Conservation (phyloP, 2,329 filamentous ascomycete genomes). For the Beauveria pseudobassiana region DNA sequence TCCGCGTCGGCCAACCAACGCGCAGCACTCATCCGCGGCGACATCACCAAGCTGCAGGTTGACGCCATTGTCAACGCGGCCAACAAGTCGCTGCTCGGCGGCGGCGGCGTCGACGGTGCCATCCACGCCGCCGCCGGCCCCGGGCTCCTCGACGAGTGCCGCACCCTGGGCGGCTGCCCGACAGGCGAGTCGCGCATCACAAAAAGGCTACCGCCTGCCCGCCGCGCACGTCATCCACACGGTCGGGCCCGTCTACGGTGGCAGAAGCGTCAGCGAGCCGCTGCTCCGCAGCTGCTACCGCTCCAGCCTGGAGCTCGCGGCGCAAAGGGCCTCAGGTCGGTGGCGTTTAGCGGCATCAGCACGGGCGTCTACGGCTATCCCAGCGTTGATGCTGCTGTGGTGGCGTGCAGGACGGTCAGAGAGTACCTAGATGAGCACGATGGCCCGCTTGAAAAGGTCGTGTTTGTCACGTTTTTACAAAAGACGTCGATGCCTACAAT, state of each 20-base stretch:
- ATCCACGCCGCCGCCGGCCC: constrained; percentile 80
- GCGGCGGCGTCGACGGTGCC: constrained; percentile 83
- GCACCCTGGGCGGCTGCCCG: constrained; percentile 59
- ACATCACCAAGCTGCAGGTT: constrained; percentile 73
- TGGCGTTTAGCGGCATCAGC: constrained; percentile 80
- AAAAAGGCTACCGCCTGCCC: constrained; percentile 63
- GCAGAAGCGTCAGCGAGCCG: constrained; percentile 33
- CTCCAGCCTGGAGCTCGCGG: constrained; percentile 64
- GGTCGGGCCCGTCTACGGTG: constrained; percentile 72
- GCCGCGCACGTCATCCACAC: constrained; percentile 79
- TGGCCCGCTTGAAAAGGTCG: constrained; percentile 57
- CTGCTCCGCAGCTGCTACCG: constrained; percentile 59
- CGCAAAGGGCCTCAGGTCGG: constrained; percentile 55
- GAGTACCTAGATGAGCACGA: constrained; percentile 43
- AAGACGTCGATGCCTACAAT: constrained; percentile 70
- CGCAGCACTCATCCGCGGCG: constrained; percentile 62
- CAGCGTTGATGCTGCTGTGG: constrained; percentile 59
- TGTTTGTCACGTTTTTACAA: constrained; percentile 77
- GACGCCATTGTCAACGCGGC: constrained; percentile 93
- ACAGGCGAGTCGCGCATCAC: constrained; percentile 84
- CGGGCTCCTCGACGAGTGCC: constrained; percentile 61
- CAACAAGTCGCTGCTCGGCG: constrained; percentile 69
- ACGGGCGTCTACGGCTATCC: constrained; percentile 91
- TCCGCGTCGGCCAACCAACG: constrained; percentile 52
- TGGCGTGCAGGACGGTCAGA: constrained; percentile 56